A percentile compares a stretch with the other conserved stretches of the same genome.
phyloP scores from a whole-genome alignment of 2,329 filamentous ascomycete genomes.

The Epichloe sylvatica region DNA sequence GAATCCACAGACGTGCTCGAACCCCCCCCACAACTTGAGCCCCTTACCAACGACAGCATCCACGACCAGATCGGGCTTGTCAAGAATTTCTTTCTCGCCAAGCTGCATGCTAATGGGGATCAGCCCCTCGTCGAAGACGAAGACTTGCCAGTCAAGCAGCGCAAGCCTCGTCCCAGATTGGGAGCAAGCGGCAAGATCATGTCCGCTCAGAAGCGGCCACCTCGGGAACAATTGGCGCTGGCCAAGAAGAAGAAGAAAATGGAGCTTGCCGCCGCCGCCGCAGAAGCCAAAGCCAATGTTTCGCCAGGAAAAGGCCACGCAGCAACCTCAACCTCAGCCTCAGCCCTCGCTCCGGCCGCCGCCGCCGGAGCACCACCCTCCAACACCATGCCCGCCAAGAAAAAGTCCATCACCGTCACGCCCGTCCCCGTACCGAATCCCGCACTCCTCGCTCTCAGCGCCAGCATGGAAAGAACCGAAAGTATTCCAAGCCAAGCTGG shows the following conservation, averaged over 20 bases:
- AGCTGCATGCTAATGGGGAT: slow-evolving; percentile 68
- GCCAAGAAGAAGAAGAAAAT: slow-evolving; percentile 81
- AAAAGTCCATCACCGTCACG: slow-evolving; percentile 28
- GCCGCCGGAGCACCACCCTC: slow-evolving; percentile 14
- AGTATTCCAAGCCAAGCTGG: slow-evolving; percentile 45
- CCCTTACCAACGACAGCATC: slow-evolving; percentile 67
- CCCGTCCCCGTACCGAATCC: slow-evolving; percentile 26
- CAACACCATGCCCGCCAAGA: slow-evolving; percentile 36
- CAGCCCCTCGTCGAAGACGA: slow-evolving; percentile 85
- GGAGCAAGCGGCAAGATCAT: slow-evolving; percentile 72
- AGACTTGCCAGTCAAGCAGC: slow-evolving; percentile 84
- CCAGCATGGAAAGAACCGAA: slow-evolving; percentile 43
- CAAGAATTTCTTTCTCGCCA: slow-evolving; percentile 81
- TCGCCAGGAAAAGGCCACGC: slow-evolving; percentile 19
- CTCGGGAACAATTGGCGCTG: slow-evolving; percentile 68
- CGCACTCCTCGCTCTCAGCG: slow-evolving; percentile 25
- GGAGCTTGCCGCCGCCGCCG: slow-evolving; percentile 39
- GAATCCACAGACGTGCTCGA: slow-evolving; percentile 50
- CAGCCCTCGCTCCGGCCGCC: background rate
- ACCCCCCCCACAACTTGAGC: slow-evolving; percentile 57
- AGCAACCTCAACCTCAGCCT: slow-evolving; percentile 11
- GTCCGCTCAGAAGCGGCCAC: slow-evolving; percentile 66
- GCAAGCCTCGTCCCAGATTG: slow-evolving; percentile 53
- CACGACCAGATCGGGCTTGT: slow-evolving; percentile 73
- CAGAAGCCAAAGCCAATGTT: slow-evolving; percentile 29